phyloP scores from a whole-genome alignment of 2,329 filamentous ascomycete genomes.

The Leptographium procerum region DNA sequence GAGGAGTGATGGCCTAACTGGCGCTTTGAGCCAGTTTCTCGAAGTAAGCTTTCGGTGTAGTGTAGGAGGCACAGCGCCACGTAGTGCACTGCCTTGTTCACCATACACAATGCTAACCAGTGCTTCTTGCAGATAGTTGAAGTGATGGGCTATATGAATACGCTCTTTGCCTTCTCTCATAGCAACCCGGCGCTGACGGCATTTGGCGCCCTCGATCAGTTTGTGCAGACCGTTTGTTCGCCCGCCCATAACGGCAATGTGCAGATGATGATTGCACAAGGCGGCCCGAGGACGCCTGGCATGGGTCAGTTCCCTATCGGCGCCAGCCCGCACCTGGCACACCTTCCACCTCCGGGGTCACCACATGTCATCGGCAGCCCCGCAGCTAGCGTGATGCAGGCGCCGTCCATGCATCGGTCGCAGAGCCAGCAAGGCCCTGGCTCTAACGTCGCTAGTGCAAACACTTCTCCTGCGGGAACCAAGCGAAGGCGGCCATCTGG shows the following conservation, averaged over 20 bases:
- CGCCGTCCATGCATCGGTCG: constrained; percentile 55
- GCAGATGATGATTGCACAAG: constrained; percentile 32
- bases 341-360: constrained; percentile 51
- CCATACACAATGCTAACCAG: neutral
- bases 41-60: constrained; percentile 34
- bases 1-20: constrained; percentile 45
- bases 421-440: constrained; percentile 57
- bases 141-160: constrained; percentile 56
- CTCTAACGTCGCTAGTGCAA: constrained; percentile 55
- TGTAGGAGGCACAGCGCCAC: neutral
- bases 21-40: constrained; percentile 51
- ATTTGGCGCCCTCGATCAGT: constrained; percentile 49
- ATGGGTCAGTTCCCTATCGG: constrained; percentile 48
- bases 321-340: constrained; percentile 46
- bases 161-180: constrained; percentile 48
- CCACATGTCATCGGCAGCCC: constrained; percentile 48
- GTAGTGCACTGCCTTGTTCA: too few relatives aligned
- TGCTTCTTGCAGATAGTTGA: constrained; percentile 41
- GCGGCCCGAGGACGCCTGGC: constrained; percentile 38
- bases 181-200: constrained; percentile 41
- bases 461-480: constrained; percentile 52
- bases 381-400: constrained; percentile 50
- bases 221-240: constrained; percentile 34
- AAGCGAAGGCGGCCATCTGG: constrained; percentile 46
- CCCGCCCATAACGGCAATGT: constrained; percentile 30